Conservation (phyloP, 1,139 yeast genomes). For the Taphrina confusa region DNA sequence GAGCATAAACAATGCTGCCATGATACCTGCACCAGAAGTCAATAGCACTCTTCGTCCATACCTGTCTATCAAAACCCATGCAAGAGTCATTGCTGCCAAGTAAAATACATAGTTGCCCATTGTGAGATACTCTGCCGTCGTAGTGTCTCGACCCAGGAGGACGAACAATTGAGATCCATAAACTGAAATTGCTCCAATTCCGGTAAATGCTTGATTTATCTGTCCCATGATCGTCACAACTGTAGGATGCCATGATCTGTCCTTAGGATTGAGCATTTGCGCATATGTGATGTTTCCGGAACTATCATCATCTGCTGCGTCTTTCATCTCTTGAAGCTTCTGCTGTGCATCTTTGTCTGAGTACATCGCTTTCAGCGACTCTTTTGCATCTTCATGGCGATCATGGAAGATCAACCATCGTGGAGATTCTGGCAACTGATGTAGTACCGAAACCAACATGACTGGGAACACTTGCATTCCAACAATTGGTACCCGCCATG, state of each 20-base stretch:
- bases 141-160: constrained; percentile 19
- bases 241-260: constrained; percentile 29
- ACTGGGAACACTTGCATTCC: constrained; percentile 30
- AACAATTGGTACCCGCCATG: constrained; percentile 32
- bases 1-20: constrained; percentile 12
- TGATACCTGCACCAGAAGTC: constrained; percentile 17
- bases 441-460: constrained; percentile 24
- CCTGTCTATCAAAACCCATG: constrained; percentile 32
- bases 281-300: constrained; percentile 9
- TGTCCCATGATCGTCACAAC: constrained; percentile 33
- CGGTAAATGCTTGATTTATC: constrained; percentile 32
- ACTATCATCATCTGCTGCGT: constrained; percentile 27
- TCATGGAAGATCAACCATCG: constrained; percentile 28
- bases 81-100: constrained; percentile 26
- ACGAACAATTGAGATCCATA: constrained; percentile 30
- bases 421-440: constrained; percentile 28
- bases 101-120: constrained; percentile 33
- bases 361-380: constrained; percentile 12
- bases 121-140: constrained; percentile 25
- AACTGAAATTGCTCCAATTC: constrained; percentile 31
- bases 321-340: constrained; percentile 21
- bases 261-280: constrained; percentile 34
- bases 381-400: constrained; percentile 20
- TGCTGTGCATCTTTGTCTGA: constrained; percentile 13
- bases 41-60: constrained; percentile 20